These are phyloP conservation scores for Candida adriatica DNA, from an alignment of 805 yeast genomes.

Conservation along the genomic window DNA sequence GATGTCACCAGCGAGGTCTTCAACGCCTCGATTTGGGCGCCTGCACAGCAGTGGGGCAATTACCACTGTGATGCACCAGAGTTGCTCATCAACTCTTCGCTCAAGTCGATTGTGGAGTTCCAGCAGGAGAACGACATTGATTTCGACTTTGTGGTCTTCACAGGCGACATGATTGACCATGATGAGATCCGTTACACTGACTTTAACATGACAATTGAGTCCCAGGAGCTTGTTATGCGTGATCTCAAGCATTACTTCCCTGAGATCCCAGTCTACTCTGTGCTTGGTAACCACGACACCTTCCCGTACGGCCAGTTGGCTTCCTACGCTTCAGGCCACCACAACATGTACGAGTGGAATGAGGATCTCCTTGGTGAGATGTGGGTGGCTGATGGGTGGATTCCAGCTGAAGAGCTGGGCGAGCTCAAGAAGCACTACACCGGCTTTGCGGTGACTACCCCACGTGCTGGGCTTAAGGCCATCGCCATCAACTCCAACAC, in stretches of 20 bases:
- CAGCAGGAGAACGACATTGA: conserved; percentile 27
- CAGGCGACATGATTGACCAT: conserved; percentile 73
- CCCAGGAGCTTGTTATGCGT: conserved; percentile 45
- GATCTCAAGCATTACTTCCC: conserved; percentile 45
- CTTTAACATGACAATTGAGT: conserved; percentile 38
- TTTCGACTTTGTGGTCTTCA: conserved; percentile 59
- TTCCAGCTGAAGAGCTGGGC: conserved; percentile 12
- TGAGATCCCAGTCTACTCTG: conserved; percentile 51
- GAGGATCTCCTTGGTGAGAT: conserved; percentile 40
- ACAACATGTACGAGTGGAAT: conserved; percentile 39
- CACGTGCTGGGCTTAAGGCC: conserved; percentile 50
- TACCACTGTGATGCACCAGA: conserved; percentile 66
- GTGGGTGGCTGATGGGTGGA: conserved; percentile 43
- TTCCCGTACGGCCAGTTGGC: conserved; percentile 67
- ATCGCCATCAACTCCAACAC: conserved; percentile 61
- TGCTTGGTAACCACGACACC: conserved; percentile 66
- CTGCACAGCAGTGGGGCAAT: conserved; percentile 57
- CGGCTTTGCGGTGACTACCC: conserved; percentile 52
- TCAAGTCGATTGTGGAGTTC: conserved; percentile 35
- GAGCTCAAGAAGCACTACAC: conserved; percentile 42
- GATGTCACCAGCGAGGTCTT: conserved; percentile 18
- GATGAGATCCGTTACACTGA: conserved; percentile 43
- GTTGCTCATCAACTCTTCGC: conserved; percentile 49
- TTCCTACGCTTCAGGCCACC: conserved; percentile 38
- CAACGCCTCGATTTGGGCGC: conserved; percentile 36